These are phyloP conservation scores for Mucor saturninus DNA, from an alignment of 371 early-diverging fungal species.

Conservation along the genomic window DNA sequence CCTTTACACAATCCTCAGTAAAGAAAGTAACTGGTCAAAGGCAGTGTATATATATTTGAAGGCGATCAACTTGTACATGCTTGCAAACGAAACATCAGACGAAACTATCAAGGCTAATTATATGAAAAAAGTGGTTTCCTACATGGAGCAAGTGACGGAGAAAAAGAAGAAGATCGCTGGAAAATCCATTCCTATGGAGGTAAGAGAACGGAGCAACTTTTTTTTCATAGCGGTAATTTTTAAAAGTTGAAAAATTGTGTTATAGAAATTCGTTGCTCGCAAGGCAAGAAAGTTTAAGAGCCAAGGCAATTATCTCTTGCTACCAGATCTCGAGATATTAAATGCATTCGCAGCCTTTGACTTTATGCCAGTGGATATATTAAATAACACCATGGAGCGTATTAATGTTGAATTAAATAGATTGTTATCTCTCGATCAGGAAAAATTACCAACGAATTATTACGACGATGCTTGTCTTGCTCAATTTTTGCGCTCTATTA, in stretches of 20 bases:
- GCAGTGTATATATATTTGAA: slow-evolving; percentile 73
- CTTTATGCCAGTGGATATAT: slow-evolving; percentile 53
- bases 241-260: too few species aligned
- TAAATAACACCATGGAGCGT: slow-evolving; percentile 42
- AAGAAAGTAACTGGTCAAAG: slow-evolving; percentile 80
- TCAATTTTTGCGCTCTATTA: slow-evolving; percentile 55
- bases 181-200: slow-evolving; percentile 77
- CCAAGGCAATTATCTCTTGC: slow-evolving; percentile 62
- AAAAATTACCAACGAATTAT: slow-evolving; percentile 19
- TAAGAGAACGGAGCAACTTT: slow-evolving; percentile 14
- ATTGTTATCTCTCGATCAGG: slow-evolving; percentile 19
- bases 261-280: slow-evolving; percentile 73
- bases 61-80: slow-evolving; percentile 58
- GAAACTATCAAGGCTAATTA: slow-evolving; percentile 16
- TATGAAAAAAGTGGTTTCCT: slow-evolving; percentile 28
- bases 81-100: slow-evolving; percentile 10
- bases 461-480: slow-evolving; percentile 75
- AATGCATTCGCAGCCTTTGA: slow-evolving; percentile 66
- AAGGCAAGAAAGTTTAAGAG: slow-evolving; percentile 70
- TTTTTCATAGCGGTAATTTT: too few species aligned
- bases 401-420: slow-evolving; percentile 52
- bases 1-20: slow-evolving; percentile 57
- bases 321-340: slow-evolving; percentile 74
- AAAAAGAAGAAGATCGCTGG: slow-evolving; percentile 75
- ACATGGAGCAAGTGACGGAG: slow-evolving; percentile 65